Conservation (phyloP, 805 yeast species). For the Spathaspora hagerdaliae region DNA sequence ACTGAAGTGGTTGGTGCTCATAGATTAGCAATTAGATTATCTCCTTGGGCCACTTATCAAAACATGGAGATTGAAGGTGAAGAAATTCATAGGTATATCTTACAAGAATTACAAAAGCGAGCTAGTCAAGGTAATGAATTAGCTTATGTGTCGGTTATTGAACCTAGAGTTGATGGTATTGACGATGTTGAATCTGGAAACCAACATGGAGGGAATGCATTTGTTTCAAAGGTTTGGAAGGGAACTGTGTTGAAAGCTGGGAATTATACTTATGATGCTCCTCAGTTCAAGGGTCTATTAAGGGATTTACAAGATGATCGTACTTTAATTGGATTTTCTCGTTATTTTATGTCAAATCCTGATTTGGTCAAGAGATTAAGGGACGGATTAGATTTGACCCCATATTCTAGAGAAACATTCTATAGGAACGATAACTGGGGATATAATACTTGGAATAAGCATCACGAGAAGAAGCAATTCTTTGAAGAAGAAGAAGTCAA, state of each 20-base stretch:
- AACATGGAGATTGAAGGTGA: constrained; percentile 23
- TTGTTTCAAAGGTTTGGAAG: constrained; percentile 25
- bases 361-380: constrained; percentile 36
- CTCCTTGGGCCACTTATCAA: constrained; percentile 29
- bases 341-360: constrained; percentile 46
- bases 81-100: constrained; percentile 26
- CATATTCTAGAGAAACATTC: constrained; percentile 38
- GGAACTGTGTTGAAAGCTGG: constrained; percentile 16
- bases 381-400: constrained; percentile 31
- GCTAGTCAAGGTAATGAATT: constrained; percentile 24
- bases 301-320: constrained; percentile 17
- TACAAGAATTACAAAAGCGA: constrained; percentile 29
- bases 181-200: constrained; percentile 18
- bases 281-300: constrained; percentile 12
- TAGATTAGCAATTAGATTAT: constrained; percentile 25
- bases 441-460: constrained; percentile 16
- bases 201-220: constrained; percentile 18
- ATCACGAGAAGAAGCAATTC: constrained; percentile 3
- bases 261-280: constrained; percentile 20
- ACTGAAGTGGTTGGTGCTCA: constrained; percentile 25
- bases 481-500: constrained; percentile 11
- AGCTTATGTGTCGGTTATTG: constrained; percentile 36
- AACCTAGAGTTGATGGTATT: constrained; percentile 25
- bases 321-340: constrained; percentile 41
- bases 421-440: constrained; percentile 34